Evolutionary conservation across 495 filamentous ascomycete species (phyloP), one percentile per base, ranked within the genome.

Genomic region (Apiosordaria backusii): DNA sequence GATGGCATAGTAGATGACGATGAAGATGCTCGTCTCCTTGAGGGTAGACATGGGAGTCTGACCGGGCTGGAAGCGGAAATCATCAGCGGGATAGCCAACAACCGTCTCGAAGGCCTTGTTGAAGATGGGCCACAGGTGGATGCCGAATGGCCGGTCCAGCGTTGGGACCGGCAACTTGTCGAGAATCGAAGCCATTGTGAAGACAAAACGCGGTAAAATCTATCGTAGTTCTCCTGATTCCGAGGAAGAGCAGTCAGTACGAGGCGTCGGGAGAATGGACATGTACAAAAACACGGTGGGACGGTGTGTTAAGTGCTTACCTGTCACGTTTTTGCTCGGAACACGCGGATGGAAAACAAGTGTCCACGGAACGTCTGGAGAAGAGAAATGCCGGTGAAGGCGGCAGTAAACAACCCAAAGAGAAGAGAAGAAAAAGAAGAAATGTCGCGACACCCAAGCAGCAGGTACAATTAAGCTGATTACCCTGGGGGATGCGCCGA

Each of bases 91-190:
- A 74, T 88, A 90, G 68, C 93, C 94, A 62, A 83, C 84, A 57
- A 91, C 85, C 45, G 77, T 74, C 76, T 89, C 87, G 79, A 89
- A 97, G 72, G 84, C 87, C 80, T 91, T 87, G 80, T 88, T 89
- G 85, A 98, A 99, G 79, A 95, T 86, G 66, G 95, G 94, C 95
- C 95, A 99, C 79, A 98, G 79, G 54, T 90, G 81, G 66, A 97
- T 82, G 74, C 93, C 95, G 75, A 99, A 97, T 15, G 95, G 95
- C 70, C 90, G 86, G 76, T 97, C 93, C 70, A 97, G 82, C 45
- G 91, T 91, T 26, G 94, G 94, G 63, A 88, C 60, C 60, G 88
- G 89, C 61, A 94, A 69, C 66, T 87, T 74, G 70, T 90, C 85
- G 67, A 90, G 79, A 63, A 89, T 75, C 65, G 76, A 66, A 67